Percentiles rank a stretch among this genome's conserved stretches.
phyloP scores from a whole-genome alignment of 345 rosid species.

The Gossypium stocksii region DNA sequence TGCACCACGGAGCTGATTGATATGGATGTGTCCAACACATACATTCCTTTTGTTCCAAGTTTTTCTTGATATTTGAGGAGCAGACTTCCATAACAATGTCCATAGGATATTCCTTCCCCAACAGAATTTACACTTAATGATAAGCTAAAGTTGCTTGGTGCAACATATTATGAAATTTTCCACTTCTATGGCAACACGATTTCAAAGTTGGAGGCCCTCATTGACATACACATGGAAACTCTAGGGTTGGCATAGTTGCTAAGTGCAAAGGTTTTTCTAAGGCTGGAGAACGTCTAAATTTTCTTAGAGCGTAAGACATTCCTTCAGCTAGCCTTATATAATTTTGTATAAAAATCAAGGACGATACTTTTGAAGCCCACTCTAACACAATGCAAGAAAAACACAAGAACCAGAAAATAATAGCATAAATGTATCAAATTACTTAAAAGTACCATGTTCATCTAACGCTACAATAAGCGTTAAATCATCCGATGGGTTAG shows the following conservation, averaged over 20 bases:
- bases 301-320: not conserved
- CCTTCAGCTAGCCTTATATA: not conserved
- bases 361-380: not conserved
- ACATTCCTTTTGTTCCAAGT: not conserved
- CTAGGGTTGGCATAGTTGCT: not conserved
- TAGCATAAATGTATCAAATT: not conserved
- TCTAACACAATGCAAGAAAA: not conserved
- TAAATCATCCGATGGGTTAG: slow-evolving; percentile 59
- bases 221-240: not conserved
- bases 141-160: not conserved
- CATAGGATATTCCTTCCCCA: not conserved
- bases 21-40: not conserved
- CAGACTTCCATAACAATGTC: not conserved
- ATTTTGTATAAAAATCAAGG: not conserved
- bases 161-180: not conserved
- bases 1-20: not conserved
- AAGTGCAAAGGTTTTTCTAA: not conserved
- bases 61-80: not conserved
- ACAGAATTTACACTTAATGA: not conserved
- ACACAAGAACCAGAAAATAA: not conserved
- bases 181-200: not conserved
- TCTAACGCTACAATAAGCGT: slow-evolving; percentile 75
- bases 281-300: not conserved
- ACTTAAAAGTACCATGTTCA: slow-evolving; percentile 59
- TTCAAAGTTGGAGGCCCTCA: not conserved